Evolutionary conservation across 805 yeast genomes (phyloP), one percentile per base, ranked within the genome.

Genomic region (Grigorovia yakushimaensis): DNA sequence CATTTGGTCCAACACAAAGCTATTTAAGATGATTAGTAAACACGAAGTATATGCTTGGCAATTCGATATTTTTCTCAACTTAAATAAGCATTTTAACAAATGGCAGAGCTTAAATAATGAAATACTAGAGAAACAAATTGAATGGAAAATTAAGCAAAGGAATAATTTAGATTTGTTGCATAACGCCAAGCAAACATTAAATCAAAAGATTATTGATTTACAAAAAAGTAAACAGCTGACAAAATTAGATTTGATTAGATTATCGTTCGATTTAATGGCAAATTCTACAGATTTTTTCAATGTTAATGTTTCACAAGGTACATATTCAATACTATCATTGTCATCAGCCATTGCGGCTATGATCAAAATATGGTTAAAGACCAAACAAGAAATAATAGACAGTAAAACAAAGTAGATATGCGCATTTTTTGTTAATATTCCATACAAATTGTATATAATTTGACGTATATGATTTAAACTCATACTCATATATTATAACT

Each of bases 21-120:
- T 68, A 2, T 51, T 65, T 7, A 50, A 59, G 11, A 54, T 74
- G 44, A 78, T 77, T 5, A 61, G 66, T 4, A 70, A 73, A 56
- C 86, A 84, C 59, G 86, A 81, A 63, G 69, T 79, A 2, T 67
- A 74, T 42, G 79, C 85, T 0, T 84, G 91, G 89, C 81, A 80
- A 65, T 72, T 72, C 47, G 84, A 80, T 56, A 79, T 84, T n/a
- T 53, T 82, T 47, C 60, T 81, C 9, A 80, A 78, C 2, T 59
- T 82, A 44, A 76, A 77, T 58, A 74, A 73, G 47, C 74, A 78
- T 19, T 70, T 73, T 57, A 64, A 61, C 17, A 68, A 70, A 46
- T 64, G 78, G 45, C 39, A 47, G 15, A 30, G 23, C 7, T 22
- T 54, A 3, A 38, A 49, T 30, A 42, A 39, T n/a, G 42, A 47